Conservation (phyloP, 768 basidiomycete species). For the Infundibulicybe gibba region DNA sequence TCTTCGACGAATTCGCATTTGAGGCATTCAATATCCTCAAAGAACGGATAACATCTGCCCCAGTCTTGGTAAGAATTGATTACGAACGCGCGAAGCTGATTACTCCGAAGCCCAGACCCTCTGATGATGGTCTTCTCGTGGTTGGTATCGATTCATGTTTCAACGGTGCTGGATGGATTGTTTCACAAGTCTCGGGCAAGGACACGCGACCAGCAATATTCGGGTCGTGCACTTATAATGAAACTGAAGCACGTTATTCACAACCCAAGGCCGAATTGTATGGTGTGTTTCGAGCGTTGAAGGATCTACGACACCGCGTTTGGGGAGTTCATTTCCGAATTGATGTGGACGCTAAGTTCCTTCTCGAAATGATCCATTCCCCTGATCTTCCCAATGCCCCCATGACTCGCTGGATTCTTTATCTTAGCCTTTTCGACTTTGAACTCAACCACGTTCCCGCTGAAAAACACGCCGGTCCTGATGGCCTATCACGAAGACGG, state of each 20-base stretch:
- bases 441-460: slow-evolving; percentile 29
- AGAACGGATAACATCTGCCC: slow-evolving; percentile 10
- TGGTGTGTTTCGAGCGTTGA: slow-evolving; percentile 27
- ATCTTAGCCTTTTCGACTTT: slow-evolving; percentile 31
- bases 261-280: slow-evolving; percentile 36
- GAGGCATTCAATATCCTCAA: slow-evolving; percentile 24
- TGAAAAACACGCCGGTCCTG: slow-evolving; percentile 21
- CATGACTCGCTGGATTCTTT: slow-evolving; percentile 33
- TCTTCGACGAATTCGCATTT: slow-evolving; percentile 14
- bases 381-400: slow-evolving; percentile 32
- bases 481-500: slow-evolving; percentile 26
- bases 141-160: slow-evolving; percentile 28
- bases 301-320: slow-evolving; percentile 20
- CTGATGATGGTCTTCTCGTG: slow-evolving; percentile 20
- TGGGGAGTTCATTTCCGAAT: slow-evolving; percentile 27
- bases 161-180: slow-evolving; percentile 28
- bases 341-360: slow-evolving; percentile 29
- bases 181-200: slow-evolving; percentile 22
- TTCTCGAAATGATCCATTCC: slow-evolving; percentile 31
- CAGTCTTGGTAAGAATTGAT: slow-evolving; percentile 27
- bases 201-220: slow-evolving; percentile 19
- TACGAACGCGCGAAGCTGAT: slow-evolving; percentile 14
- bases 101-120: slow-evolving; percentile 1
- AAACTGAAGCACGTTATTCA: slow-evolving; percentile 24
- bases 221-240: slow-evolving; percentile 30